These are phyloP conservation scores for Pseudonitzschia multiseries DNA, from an alignment of 108 stramenopile species.

Conservation along the genomic window DNA sequence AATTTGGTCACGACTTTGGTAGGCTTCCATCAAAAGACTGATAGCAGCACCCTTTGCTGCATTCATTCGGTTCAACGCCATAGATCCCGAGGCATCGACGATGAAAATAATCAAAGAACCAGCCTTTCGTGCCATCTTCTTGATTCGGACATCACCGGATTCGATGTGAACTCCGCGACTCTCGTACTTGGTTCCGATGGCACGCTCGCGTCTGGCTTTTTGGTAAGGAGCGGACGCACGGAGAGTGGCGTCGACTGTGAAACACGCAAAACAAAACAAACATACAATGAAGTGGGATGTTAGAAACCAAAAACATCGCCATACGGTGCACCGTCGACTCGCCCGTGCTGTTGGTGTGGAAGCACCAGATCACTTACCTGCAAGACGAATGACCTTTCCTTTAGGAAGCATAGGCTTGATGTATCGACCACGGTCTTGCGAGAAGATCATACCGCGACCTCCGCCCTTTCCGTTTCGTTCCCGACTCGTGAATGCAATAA, in stretches of 20 bases:
- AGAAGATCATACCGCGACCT: conserved; percentile 93
- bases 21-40: conserved; percentile 92
- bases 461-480: conserved; percentile 91
- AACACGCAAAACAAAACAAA: conserved; percentile 4
- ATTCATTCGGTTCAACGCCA: conserved; percentile 98
- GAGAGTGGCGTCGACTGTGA: conserved; percentile 90
- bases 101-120: conserved; percentile 96
- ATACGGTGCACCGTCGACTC: no score
- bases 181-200: conserved; percentile 78
- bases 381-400: conserved; percentile 87
- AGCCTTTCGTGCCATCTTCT: conserved; percentile 97
- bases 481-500: conserved; percentile 84
- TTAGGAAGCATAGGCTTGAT: conserved; percentile 97
- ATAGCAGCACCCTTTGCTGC: conserved; percentile 97
- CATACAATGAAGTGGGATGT: not conserved
- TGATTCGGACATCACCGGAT: conserved; percentile 85
- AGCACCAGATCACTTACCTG: conserved; percentile 39
- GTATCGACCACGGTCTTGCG: conserved; percentile 96
- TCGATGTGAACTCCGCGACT: conserved; percentile 88
- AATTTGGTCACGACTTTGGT: conserved; percentile 96
- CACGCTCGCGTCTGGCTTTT: conserved; percentile 73
- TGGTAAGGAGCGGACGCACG: conserved; percentile 96
- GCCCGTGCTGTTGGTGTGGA: no score
- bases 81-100: conserved; percentile 94
- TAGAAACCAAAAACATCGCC: conserved; percentile 1